A percentile compares a stretch with the other conserved stretches of the same genome.
These are phyloP conservation scores for Rhynchosporium secalis DNA, from an alignment of 2,329 filamentous ascomycete species.

Conservation along the genomic window DNA sequence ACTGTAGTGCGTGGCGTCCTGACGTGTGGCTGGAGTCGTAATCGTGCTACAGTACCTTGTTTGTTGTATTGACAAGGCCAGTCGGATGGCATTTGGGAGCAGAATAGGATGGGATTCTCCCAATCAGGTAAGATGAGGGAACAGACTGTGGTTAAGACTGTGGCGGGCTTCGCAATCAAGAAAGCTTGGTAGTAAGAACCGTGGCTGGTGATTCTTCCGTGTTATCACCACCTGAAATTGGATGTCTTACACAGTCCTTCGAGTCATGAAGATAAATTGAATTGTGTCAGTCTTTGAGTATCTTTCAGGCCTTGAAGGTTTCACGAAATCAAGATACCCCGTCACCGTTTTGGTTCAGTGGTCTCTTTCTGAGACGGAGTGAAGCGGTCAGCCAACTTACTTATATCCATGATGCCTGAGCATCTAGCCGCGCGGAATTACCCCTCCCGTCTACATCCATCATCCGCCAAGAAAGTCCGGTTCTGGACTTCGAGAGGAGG, in stretches of 20 bases:
- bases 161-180: not conserved
- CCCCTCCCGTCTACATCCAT: not conserved
- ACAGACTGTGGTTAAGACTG: not conserved
- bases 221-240: not conserved
- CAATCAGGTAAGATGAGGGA: not conserved
- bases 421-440: not conserved
- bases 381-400: constrained; percentile 1
- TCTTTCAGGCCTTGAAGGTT: not conserved
- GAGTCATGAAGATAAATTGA: not conserved
- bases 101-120: not conserved
- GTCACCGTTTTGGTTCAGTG: not conserved
- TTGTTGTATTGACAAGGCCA: not conserved
- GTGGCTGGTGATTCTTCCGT: not conserved
- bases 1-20: constrained; percentile 6
- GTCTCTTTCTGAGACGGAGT: not conserved
- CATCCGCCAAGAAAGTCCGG: not conserved
- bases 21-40: constrained; percentile 15
- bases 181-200: not conserved
- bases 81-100: not conserved
- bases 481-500: not conserved
- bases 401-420: too few species aligned
- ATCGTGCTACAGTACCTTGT: not conserved
- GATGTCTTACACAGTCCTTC: not conserved
- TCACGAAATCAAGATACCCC: not conserved
- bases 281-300: not conserved